A percentile compares a stretch with the other conserved stretches of the same genome.
Conservation (phyloP, 1,284 basidiomycete species). For the Ceraceosorus guamensis region DNA sequence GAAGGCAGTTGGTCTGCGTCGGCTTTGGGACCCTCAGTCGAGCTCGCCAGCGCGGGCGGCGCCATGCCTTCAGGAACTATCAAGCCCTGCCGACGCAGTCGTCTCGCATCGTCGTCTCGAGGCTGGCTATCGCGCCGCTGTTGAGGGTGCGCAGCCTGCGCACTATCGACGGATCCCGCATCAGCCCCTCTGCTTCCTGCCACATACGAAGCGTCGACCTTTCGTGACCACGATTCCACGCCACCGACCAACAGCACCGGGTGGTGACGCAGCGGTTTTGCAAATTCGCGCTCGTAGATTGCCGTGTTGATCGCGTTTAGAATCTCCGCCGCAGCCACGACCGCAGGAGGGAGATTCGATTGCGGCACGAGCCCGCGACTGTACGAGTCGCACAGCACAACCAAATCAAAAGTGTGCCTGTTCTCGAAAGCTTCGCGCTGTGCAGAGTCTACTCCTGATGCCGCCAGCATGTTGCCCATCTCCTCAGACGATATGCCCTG, state of each 20-base stretch:
- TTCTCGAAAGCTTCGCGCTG: constrained; percentile 69
- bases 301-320: constrained; percentile 26
- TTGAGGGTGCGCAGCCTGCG: background rate
- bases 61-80: constrained; percentile 14
- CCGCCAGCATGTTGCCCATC: background rate
- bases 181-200: background rate
- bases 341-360: constrained; percentile 8
- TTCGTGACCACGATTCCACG: constrained; percentile 69
- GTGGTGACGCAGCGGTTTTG: constrained; percentile 58
- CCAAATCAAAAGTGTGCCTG: constrained; percentile 77
- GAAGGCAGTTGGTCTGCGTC: background rate
- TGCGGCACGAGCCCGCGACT: constrained; percentile 56
- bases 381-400: constrained; percentile 76
- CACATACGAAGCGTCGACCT: constrained; percentile 54
- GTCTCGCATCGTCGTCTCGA: constrained; percentile 21
- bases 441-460: constrained; percentile 52
- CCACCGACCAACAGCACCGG: constrained; percentile 83
- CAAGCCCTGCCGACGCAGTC: constrained; percentile 20
- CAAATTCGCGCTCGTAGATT: constrained; percentile 37
- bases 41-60: too few relatives aligned
- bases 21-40: background rate
- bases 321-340: constrained; percentile 13
- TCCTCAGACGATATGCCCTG: background rate
- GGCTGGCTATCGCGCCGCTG: background rate
- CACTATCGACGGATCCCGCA: too few relatives aligned